Conservation (phyloP, 257 asterid genomes). For the Gardenia jasminoides region DNA sequence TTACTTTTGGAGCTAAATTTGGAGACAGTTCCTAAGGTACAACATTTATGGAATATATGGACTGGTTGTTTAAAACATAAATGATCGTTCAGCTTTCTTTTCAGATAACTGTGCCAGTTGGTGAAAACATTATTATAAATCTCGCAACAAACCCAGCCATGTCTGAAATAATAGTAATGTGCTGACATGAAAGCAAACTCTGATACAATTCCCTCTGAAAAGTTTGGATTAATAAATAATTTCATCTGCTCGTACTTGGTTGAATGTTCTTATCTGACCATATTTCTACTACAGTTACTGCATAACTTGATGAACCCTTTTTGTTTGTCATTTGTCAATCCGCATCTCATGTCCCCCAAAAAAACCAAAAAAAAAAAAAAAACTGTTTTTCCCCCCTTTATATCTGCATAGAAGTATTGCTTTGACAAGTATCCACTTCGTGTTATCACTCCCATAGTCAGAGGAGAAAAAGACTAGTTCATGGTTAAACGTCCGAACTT, state of each 20-base stretch:
- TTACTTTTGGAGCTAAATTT: background rate
- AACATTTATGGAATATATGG: slow-evolving; percentile 3
- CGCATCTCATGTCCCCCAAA: background rate
- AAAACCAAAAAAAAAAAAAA: no score
- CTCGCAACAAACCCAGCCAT: slow-evolving; percentile 1
- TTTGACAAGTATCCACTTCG: background rate
- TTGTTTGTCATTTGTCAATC: background rate
- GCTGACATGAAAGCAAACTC: background rate
- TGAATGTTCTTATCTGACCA: background rate
- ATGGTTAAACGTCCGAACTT: no score
- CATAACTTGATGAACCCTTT: background rate
- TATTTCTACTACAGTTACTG: background rate
- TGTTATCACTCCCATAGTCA: background rate
- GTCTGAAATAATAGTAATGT: background rate
- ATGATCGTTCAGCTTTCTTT: slow-evolving; percentile 30
- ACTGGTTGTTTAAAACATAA: slow-evolving; percentile 6
- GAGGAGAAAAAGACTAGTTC: background rate
- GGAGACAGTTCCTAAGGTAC: slow-evolving; percentile 4
- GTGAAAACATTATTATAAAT: slow-evolving; percentile 34
- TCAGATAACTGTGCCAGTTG: slow-evolving; percentile 21
- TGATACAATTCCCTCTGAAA: background rate
- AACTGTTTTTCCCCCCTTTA: no score
- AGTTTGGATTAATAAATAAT: background rate
- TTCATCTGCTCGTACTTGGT: background rate
- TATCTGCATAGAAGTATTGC: background rate